Evolutionary conservation across 352 stramenopile genomes (phyloP).

Genomic region (Pythium sp.): DNA sequence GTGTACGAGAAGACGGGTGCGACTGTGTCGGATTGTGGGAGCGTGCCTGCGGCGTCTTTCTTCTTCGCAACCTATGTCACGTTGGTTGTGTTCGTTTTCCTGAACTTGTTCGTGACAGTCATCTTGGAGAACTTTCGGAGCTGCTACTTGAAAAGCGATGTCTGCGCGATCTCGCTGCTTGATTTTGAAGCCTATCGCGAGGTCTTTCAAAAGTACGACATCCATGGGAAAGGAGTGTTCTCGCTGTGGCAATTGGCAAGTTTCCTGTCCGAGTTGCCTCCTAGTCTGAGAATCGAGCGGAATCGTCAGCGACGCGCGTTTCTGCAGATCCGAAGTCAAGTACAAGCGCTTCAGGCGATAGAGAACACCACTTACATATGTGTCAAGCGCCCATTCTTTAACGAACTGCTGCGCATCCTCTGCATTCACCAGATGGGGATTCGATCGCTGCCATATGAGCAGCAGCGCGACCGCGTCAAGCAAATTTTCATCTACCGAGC

Average conservation of each 20-base stretch:
- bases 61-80: slow-evolving; percentile 79
- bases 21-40: slow-evolving; percentile 65
- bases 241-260: slow-evolving; percentile 61
- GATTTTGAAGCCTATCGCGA: slow-evolving; percentile 75
- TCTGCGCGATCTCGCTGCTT: slow-evolving; percentile 70
- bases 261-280: slow-evolving; percentile 57
- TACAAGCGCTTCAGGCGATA: slow-evolving; percentile 44
- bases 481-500: slow-evolving; percentile 83
- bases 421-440: slow-evolving; percentile 84
- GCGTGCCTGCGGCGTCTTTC: slow-evolving; percentile 30
- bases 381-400: slow-evolving; percentile 65
- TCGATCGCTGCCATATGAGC: slow-evolving; percentile 71
- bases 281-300: slow-evolving; percentile 44
- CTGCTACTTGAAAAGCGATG: slow-evolving; percentile 75
- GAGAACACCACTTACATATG: slow-evolving; percentile 22
- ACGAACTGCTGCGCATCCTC: slow-evolving; percentile 67
- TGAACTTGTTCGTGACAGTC: slow-evolving; percentile 83
- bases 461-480: slow-evolving; percentile 78
- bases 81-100: slow-evolving; percentile 76
- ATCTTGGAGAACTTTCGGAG: slow-evolving; percentile 82
- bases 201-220: slow-evolving; percentile 67
- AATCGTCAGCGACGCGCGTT: slow-evolving; percentile 48
- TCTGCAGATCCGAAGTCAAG: slow-evolving; percentile 66
- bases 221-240: slow-evolving; percentile 47
- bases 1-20: slow-evolving; percentile 27